Evolutionary conservation across 768 basidiomycete genomes (phyloP).

Genomic region (Psilocybe tampanensis): DNA sequence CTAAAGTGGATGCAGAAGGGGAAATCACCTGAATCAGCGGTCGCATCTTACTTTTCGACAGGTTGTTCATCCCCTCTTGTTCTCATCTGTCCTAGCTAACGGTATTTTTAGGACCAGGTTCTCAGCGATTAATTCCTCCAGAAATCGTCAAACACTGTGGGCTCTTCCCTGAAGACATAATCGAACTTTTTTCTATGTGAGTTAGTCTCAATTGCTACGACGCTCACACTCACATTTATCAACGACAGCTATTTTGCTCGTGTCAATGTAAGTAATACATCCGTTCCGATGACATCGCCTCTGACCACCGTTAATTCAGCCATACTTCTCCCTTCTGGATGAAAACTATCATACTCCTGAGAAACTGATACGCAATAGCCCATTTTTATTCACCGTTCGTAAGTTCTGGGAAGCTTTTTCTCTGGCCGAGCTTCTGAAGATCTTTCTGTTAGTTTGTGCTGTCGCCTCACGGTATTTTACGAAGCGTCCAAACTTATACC

Average conservation of each 20-base stretch:
- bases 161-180: constrained; percentile 53
- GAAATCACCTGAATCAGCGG: constrained; percentile 39
- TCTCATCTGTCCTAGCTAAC: constrained; percentile 6
- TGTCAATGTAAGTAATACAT: constrained; percentile 46
- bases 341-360: constrained; percentile 55
- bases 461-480: constrained; percentile 68
- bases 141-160: constrained; percentile 49
- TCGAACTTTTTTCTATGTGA: constrained; percentile 54
- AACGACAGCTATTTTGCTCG: constrained; percentile 49
- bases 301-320: constrained; percentile 39
- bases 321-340: constrained; percentile 61
- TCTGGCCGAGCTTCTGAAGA: not conserved
- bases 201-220: constrained; percentile 15
- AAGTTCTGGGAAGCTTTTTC: constrained; percentile 24
- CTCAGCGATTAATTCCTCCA: constrained; percentile 34
- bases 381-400: constrained; percentile 66
- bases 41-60: constrained; percentile 33
- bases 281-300: constrained; percentile 13
- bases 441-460: constrained; percentile 54
- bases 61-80: constrained; percentile 26
- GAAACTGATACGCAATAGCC: constrained; percentile 53
- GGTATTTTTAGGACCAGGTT: constrained; percentile 10
- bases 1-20: constrained; percentile 27
- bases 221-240: not conserved
- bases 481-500: constrained; percentile 55